Evolutionary conservation across 2,329 filamentous ascomycete genomes (phyloP).

Genomic region (Hypoxylon sp.): DNA sequence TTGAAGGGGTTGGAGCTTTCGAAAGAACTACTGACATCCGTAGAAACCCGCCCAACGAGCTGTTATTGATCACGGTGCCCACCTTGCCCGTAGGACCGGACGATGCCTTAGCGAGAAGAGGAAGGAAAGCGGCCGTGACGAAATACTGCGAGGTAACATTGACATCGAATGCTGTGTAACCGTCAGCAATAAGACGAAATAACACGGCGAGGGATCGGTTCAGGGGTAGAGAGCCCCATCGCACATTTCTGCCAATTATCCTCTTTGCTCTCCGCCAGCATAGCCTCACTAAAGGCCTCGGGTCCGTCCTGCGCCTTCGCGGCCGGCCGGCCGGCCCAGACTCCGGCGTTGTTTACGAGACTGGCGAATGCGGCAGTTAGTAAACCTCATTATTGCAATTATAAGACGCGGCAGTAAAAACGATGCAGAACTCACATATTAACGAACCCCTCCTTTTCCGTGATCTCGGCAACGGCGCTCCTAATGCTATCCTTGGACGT

Average conservation of each 20-base stretch:
- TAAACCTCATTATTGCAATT: too few relatives aligned
- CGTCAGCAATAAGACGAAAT: slow-evolving; percentile 8
- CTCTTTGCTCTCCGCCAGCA: slow-evolving; percentile 48
- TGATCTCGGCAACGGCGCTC: slow-evolving; percentile 64
- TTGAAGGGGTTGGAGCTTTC: too few relatives aligned
- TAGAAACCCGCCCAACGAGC: slow-evolving; percentile 65
- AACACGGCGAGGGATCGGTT: not conserved
- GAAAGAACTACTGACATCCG: slow-evolving; percentile 61
- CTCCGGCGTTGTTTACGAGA: slow-evolving; percentile 68
- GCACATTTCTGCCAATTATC: slow-evolving; percentile 49
- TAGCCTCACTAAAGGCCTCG: slow-evolving; percentile 48
- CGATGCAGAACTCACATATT: slow-evolving; percentile 57
- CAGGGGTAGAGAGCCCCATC: slow-evolving; percentile 4
- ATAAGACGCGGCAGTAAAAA: not conserved
- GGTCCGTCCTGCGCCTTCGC: slow-evolving; percentile 46
- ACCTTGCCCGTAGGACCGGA: slow-evolving; percentile 63
- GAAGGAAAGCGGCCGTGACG: slow-evolving; percentile 68
- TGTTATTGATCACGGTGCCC: slow-evolving; percentile 67
- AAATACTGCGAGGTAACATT: slow-evolving; percentile 68
- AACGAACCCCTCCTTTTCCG: slow-evolving; percentile 66
- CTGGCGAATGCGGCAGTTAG: slow-evolving; percentile 29
- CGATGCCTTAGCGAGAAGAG: slow-evolving; percentile 65
- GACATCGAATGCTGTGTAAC: slow-evolving; percentile 60
- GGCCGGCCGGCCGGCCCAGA: slow-evolving; percentile 52
- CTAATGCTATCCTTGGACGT: slow-evolving; percentile 66